A percentile compares a stretch with the other conserved stretches of the same genome.
Evolutionary conservation across 352 stramenopile genomes (phyloP).

Genomic region (Globisporangium cederbergense): DNA sequence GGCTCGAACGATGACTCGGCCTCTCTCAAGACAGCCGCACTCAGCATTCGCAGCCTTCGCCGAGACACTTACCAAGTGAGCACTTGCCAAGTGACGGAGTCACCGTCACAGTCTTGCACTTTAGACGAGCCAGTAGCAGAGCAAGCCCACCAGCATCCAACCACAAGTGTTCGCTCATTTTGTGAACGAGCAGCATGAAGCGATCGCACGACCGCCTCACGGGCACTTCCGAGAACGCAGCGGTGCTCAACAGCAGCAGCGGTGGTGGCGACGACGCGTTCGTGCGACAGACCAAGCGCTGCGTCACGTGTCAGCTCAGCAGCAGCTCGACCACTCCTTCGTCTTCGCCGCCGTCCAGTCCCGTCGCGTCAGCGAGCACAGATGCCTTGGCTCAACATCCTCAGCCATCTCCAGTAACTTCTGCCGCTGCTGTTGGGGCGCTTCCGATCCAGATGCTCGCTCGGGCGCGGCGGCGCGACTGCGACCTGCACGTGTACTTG

Average conservation of each 20-base stretch:
- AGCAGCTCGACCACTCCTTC: neutral
- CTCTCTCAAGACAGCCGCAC: constrained; percentile 13
- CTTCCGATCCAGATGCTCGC: neutral
- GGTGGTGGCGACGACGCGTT: constrained; percentile 14
- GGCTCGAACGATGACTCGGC: neutral
- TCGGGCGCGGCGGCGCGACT: constrained; percentile 12
- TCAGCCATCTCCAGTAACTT: neutral
- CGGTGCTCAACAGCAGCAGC: neutral
- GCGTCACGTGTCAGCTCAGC: constrained; percentile 14
- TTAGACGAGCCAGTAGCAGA: neutral
- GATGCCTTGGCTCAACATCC: neutral
- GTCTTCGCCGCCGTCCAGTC: constrained; percentile 1
- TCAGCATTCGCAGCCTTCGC: neutral
- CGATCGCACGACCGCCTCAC: constrained; percentile 41
- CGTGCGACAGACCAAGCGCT: constrained; percentile 17
- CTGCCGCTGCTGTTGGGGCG: neutral
- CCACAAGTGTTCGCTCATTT: neutral
- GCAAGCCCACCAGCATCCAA: neutral
- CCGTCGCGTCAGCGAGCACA: neutral
- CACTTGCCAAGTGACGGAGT: constrained; percentile 12
- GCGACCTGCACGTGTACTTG: constrained; percentile 37
- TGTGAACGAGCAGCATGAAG: constrained; percentile 29
- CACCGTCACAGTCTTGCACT: neutral
- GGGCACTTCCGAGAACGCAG: constrained; percentile 2
- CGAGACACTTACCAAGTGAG: neutral